Base-by-base conservation (phyloP, 768 basidiomycete genomes). In the Termitomyces sp. region DNA sequence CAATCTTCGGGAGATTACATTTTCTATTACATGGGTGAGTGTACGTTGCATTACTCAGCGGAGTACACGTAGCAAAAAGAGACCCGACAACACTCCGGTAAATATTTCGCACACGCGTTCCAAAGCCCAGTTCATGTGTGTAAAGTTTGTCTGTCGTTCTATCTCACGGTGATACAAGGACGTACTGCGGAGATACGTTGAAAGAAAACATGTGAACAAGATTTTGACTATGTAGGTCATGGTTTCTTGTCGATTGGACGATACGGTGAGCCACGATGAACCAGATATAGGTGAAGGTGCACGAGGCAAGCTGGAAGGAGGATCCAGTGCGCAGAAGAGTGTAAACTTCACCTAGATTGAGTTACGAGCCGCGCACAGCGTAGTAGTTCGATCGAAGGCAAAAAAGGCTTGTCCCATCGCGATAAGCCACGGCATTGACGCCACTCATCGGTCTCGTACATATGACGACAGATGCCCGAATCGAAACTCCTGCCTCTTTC, bases 181-280 rank as follows among this genome's bases (percentile, higher is more conserved):
- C 15, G 13, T 36, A 45, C 34, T 51, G 42, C 60, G 60, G 56
- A 44, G 26, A 54, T 51, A 61, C 26, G 49, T 57, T 49, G 56
- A 49, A 51, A 44, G 36, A 54, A 57, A 36, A 12, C 37, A 29
- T 41, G 56, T 20, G 48, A 54, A 47, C 15, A 42, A 16, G 16
- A 20, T 2, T 34, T 20, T 9, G 28, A n/a, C 50, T 46, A 15
- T 33, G 8, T 4, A 16, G 6, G 49, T 15, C 10, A 4, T 24
- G 34, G 13, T 24, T 29, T 28, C 10, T 26, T 41, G 26, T 28
- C 26, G n/a, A 52, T 41, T 41, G n/a, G 37, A 39, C 18, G 36
- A 52, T 41, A 47, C 9, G 18, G 45, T 26, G 28, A 48, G 18
- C 18, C 18, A 20, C 29, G 18, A 49, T 33, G 48, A 15, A 10